Evolutionary conservation across 2,329 filamentous ascomycete species (phyloP), one percentile per base, ranked within the genome.

Genomic region (Botrytis paeoniae): DNA sequence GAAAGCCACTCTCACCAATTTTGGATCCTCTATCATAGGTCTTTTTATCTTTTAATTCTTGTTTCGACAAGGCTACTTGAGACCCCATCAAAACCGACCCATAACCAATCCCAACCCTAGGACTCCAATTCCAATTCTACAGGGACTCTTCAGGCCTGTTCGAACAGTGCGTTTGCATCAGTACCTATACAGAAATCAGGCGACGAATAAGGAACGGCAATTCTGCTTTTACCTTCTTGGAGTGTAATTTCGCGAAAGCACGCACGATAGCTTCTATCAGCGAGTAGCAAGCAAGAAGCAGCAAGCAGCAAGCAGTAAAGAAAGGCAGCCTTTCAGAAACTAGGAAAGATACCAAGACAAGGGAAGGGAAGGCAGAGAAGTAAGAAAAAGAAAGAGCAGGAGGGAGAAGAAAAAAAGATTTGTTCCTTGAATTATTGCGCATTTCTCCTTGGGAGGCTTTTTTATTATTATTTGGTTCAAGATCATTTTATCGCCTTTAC

Each of bases 121-220:
- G 65, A 32, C 48, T 41, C 65, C 14, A 32, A 57, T 57, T 57
- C 54, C 48, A 69, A 69, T 37, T 68, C 39, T 57, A 32, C 65
- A 69, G 51, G 65, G 65, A 41, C 35, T 51, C 37, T 57, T 37
- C 65, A 69, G 29, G 18, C 35, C 65, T 39, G 39, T 41, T 68
- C 35, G 35, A 32, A 57, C 48, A 68, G 48, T 68, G 65, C 65
- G 54, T 66, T 68, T 37, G 65, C 65, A 68, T 68, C 37, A 57
- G 48, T 54, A 35, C 22, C 7, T 62, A 57, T 32, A 41, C 37
- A 37, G 45, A 29, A 41, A 41, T 9, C 35, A 25, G 48, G 20
- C 51, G 37, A 57, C 65, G 37, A 69, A 69, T 69, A 41, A 14
- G 48, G 18, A 57, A 57, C n/a, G 6, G 35, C 35, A 2, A 32